Conservation (phyloP, 805 yeast species). For the Wickerhamiella kurtzmanii region DNA sequence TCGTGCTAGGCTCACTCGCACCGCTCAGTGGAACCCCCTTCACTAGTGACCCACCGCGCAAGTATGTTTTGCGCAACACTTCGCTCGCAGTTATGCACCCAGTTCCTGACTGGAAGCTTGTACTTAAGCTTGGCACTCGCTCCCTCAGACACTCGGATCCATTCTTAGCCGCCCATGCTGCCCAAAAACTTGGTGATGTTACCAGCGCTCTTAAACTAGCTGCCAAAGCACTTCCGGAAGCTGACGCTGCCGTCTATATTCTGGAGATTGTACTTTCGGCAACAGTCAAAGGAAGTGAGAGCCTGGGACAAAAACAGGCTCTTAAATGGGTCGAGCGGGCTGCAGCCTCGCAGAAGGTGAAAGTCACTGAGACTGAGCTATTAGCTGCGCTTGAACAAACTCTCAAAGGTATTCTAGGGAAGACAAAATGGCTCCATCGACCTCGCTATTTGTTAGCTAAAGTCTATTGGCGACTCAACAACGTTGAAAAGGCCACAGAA, state of each 20-base stretch:
- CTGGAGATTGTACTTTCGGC: background rate
- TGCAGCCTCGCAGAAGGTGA: slow-evolving; percentile 1
- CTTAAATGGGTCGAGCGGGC: background rate
- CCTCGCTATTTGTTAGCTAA: slow-evolving; percentile 62
- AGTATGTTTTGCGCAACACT: background rate
- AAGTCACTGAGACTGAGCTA: background rate
- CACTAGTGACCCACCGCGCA: background rate
- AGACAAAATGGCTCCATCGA: slow-evolving; percentile 83
- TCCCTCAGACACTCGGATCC: background rate
- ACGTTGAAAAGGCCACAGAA: slow-evolving; percentile 41
- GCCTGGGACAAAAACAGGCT: background rate
- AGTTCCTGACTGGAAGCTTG: background rate
- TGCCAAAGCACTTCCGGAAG: background rate
- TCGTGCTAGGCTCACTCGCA: background rate
- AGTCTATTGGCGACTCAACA: slow-evolving; percentile 41
- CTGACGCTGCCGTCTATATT: background rate
- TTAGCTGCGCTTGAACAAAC: background rate
- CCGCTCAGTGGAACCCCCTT: background rate
- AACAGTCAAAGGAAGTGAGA: background rate
- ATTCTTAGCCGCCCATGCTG: slow-evolving; percentile 1
- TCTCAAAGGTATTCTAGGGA: slow-evolving; percentile 33
- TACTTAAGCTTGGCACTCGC: background rate
- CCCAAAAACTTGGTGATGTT: background rate
- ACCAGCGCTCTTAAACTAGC: background rate
- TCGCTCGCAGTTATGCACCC: background rate